Percentiles rank a stretch among this genome's conserved stretches.
Conservation (phyloP, 2,329 filamentous ascomycete genomes). For the Arachnomyces sp. region DNA sequence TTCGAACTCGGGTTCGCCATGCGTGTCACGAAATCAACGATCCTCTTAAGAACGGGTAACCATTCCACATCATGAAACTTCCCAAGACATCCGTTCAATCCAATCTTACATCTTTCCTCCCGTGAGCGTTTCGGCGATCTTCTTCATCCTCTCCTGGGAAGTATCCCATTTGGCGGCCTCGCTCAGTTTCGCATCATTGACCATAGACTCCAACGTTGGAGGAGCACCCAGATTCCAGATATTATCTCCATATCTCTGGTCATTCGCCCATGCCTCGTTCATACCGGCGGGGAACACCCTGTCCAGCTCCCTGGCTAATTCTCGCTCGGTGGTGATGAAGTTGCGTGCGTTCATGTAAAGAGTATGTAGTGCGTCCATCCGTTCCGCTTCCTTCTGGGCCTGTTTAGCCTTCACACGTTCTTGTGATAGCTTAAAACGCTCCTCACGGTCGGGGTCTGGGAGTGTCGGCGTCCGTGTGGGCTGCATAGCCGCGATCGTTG, state of each 20-base stretch:
- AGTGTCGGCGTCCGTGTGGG: conserved; percentile 44
- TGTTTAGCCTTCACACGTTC: conserved; percentile 36
- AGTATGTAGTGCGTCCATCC: conserved; percentile 67
- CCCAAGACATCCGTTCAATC: conserved; percentile 17
- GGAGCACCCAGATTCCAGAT: conserved; percentile 45
- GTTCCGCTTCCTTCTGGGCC: conserved; percentile 48
- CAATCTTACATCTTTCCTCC: conserved; percentile 47
- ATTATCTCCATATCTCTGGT: conserved; percentile 35
- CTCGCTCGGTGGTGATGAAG: conserved; percentile 76
- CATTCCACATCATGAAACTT: no score
- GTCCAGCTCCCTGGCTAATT: conserved; percentile 67
- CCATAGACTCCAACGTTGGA: conserved; percentile 30
- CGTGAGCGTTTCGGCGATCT: conserved; percentile 58
- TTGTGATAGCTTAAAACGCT: conserved; percentile 39
- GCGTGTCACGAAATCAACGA: no score
- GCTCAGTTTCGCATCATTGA: conserved; percentile 23
- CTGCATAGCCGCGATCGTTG: conserved; percentile 48
- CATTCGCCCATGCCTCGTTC: conserved; percentile 36
- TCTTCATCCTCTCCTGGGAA: conserved; percentile 51
- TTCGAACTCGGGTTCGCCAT: no score
- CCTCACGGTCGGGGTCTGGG: conserved; percentile 56
- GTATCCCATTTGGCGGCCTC: conserved; percentile 32
- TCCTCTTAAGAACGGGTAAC: no score
- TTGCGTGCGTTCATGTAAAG: conserved; percentile 80
- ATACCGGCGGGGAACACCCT: conserved; percentile 60